These are phyloP conservation scores for Pythium aristosporum DNA, from an alignment of 352 stramenopile genomes.

Conservation along the genomic window DNA sequence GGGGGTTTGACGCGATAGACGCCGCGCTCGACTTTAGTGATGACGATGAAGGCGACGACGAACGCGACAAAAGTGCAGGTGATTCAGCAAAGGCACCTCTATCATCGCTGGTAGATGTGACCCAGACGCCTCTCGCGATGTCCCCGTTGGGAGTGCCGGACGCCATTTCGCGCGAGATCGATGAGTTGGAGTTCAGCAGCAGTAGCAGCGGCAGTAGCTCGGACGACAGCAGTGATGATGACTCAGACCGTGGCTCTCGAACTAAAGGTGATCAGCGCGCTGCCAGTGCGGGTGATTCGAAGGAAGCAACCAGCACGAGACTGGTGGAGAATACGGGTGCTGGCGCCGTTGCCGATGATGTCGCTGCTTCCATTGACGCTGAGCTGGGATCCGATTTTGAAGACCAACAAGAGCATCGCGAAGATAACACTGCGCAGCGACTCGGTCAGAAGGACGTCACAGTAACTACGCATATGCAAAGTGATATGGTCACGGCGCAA, in stretches of 20 bases:
- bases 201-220: constrained; percentile 10
- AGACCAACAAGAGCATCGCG: background rate
- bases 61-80: background rate
- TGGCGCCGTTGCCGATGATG: background rate
- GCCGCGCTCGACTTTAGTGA: constrained; percentile 27
- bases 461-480: no score
- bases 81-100: constrained; percentile 7
- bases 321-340: background rate
- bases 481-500: no score
- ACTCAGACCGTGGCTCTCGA: background rate
- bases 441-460: background rate
- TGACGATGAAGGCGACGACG: constrained; percentile 15
- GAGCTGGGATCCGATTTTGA: constrained; percentile 36
- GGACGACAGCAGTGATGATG: constrained; percentile 15
- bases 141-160: constrained; percentile 1
- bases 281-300: no score
- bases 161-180: constrained; percentile 19
- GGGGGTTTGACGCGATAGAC: constrained; percentile 25
- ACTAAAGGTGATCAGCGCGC: no score
- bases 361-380: constrained; percentile 30
- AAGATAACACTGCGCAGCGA: background rate
- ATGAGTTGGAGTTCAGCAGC: constrained; percentile 17
- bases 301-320: background rate
- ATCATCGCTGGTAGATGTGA: background rate
- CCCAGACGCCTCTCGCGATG: background rate